Base-by-base conservation (phyloP, 2,329 filamentous ascomycete species). In the Alternaria viburni region DNA sequence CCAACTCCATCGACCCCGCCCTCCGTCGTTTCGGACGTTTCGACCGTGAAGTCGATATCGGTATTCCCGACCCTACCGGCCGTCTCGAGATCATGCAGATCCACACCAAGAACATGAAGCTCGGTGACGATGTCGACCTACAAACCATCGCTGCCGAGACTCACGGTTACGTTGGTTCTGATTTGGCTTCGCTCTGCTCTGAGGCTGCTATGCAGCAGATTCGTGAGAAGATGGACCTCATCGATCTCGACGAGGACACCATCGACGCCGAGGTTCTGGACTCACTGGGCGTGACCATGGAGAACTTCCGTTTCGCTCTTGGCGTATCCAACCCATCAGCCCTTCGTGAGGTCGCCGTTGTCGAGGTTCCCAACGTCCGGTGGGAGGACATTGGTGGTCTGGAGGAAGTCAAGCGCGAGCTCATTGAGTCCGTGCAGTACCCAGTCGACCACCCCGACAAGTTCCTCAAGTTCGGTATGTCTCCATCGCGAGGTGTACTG, bases 81-180 rank as follows among this genome's bases (percentile, higher is more conserved):
- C 96, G 96, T 88, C 91, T 99, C 41, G 96, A 99, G 87, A 98
- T 99, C 78, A 90, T 99, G 65, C 93, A 97, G 83, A 99, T 99
- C 73, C 96, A 99, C 88, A 99, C 96, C 83, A 99, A 99, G 91
- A 99, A 99, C 89, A 99, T 99, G 96, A 99, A 99, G 87, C 89
- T 99, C 66, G 93, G 84, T 64, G 96, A 98, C 62, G 96, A 98
- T 74, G 96, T 99, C 66, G 96, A 99, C 77, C 89, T 99, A 47
- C 95, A 97, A 86, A 91, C 93, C 77, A 97, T 99, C 77, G 96
- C 96, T 58, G 89, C 96, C 28, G 96, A 99, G 86, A 99, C 96
- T 50, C 96, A 99, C 86, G 96, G 96, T 85, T 99, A 98, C 76
- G 96, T 99, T 71, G 96, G 96, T 86, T 98, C 96, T 30, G 96